Evolutionary conservation across 306 rosid species (phyloP).

Genomic region (Morella rubra): DNA sequence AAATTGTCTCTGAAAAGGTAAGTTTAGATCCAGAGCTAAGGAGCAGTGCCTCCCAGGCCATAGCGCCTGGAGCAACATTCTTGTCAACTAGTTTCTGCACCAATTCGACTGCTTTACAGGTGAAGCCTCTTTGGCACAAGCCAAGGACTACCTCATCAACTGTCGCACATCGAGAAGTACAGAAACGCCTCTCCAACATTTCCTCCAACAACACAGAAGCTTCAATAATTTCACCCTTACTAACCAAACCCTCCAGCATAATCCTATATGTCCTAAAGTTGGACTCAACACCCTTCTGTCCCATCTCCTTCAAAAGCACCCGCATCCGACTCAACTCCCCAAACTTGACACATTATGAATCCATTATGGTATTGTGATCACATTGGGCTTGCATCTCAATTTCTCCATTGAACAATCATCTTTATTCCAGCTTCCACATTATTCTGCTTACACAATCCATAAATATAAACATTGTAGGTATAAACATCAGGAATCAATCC

Average conservation of each 20-base stretch:
- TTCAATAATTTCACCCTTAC: slow-evolving; percentile 51
- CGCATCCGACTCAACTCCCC: slow-evolving; percentile 43
- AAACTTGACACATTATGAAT: slow-evolving; percentile 39
- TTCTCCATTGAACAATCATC: slow-evolving; percentile 59
- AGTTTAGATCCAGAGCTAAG: slow-evolving; percentile 36
- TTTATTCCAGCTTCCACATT: slow-evolving; percentile 46
- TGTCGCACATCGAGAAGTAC: slow-evolving; percentile 41
- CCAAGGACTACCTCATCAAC: slow-evolving; percentile 52
- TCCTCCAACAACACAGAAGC: slow-evolving; percentile 58
- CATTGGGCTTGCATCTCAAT: slow-evolving; percentile 66
- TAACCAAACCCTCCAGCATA: slow-evolving; percentile 56
- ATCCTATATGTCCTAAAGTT: slow-evolving; percentile 58
- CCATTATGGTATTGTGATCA: slow-evolving; percentile 68
- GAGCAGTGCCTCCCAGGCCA: slow-evolving; percentile 62
- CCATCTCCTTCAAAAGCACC: slow-evolving; percentile 55
- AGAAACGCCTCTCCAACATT: slow-evolving; percentile 52
- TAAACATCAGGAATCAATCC: slow-evolving; percentile 70
- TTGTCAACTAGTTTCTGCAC: slow-evolving; percentile 41
- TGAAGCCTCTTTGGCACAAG: slow-evolving; percentile 57
- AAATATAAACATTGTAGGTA: slow-evolving; percentile 66
- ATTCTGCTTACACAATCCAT: slow-evolving; percentile 68
- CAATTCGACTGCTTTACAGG: slow-evolving; percentile 47
- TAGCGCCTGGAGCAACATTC: slow-evolving; percentile 46
- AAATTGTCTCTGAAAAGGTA: slow-evolving; percentile 36
- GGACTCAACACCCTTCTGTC: slow-evolving; percentile 47